Base-by-base conservation (phyloP, 2,329 filamentous ascomycete genomes). In the Scleromitrula shiraiana region DNA sequence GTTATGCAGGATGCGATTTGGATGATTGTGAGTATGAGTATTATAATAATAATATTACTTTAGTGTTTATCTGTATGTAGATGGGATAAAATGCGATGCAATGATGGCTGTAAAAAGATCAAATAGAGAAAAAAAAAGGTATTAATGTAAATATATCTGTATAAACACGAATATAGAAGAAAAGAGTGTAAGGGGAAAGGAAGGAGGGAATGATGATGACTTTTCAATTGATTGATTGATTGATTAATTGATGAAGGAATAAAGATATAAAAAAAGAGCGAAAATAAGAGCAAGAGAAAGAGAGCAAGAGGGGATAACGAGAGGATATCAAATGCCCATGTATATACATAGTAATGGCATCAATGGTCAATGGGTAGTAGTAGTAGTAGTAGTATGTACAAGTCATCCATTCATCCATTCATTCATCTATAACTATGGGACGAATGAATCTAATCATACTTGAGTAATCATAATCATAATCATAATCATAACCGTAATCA, bases 401-500 rank as follows among this genome's bases (percentile, higher is more conserved):
- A 48, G 38, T 48, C 45, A 48, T 48, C 38, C 38, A 48, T 29
- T 20, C 35, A 20, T n/a, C n/a, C n/a, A n/a, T n/a, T n/a, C n/a
- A n/a, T n/a, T n/a, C n/a, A n/a, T n/a, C n/a, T n/a, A n/a, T n/a
- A n/a, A 38, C 19, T 22, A 38, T 38, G 17, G 10, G 10, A 30
- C 9, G 4, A 12, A 12, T 12, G n/a, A 30, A 30, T 14, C 10
- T 30, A 30, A 30, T 30, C 29, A n/a, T 30, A 9, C 29, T 30
- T 29, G 10, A 14, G 29, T 30, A 14, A 9, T 30, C 29, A 30
- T 30, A 30, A 30, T 30, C n/a, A 5, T 30, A 14, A 30, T 30
- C 10, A 12, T 38, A 90, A 15, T 15, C 9, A 3, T 33, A 33
- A 33, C 30, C 14, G 15, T 32, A 32, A 32, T 32, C 15, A n/a